phyloP scores from a whole-genome alignment of 1,139 yeast genomes.

The Zygoascus sp. region DNA sequence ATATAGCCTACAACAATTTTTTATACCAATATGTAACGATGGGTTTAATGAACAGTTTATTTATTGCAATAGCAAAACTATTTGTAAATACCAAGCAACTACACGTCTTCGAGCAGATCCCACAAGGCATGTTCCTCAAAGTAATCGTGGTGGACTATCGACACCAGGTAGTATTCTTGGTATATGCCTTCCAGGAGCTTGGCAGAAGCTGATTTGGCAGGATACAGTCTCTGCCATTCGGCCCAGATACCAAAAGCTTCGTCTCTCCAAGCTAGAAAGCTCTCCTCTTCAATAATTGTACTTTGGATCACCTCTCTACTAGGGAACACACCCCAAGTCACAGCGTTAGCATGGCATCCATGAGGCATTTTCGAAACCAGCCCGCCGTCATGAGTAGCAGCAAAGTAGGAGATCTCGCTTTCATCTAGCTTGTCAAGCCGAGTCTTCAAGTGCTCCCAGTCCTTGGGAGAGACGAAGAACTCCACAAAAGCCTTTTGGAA shows the following conservation, averaged over 20 bases:
- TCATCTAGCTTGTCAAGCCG: slow-evolving; percentile 45
- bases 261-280: slow-evolving; percentile 89
- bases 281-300: slow-evolving; percentile 80
- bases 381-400: slow-evolving; percentile 49
- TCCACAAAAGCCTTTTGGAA: slow-evolving; percentile 95
- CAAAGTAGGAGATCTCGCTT: slow-evolving; percentile 59
- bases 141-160: slow-evolving; percentile 82
- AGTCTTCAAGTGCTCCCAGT: slow-evolving; percentile 62
- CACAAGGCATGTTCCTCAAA: slow-evolving; percentile 72
- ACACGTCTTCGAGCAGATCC: slow-evolving; percentile 46
- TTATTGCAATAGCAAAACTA: neutral
- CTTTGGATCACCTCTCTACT: slow-evolving; percentile 82
- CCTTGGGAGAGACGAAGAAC: slow-evolving; percentile 65
- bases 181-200: slow-evolving; percentile 58
- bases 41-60: neutral
- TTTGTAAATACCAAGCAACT: neutral
- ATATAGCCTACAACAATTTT: neutral
- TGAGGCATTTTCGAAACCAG: slow-evolving; percentile 57
- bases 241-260: slow-evolving; percentile 89
- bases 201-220: slow-evolving; percentile 50
- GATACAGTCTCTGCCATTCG: slow-evolving; percentile 86
- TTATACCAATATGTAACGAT: neutral
- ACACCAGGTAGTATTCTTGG: slow-evolving; percentile 65
- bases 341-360: slow-evolving; percentile 55
- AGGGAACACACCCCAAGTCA: slow-evolving; percentile 96